A percentile compares a stretch with the other conserved stretches of the same genome.
Evolutionary conservation across 768 basidiomycete species (phyloP).

Genomic region (Tylopilus intermedius): DNA sequence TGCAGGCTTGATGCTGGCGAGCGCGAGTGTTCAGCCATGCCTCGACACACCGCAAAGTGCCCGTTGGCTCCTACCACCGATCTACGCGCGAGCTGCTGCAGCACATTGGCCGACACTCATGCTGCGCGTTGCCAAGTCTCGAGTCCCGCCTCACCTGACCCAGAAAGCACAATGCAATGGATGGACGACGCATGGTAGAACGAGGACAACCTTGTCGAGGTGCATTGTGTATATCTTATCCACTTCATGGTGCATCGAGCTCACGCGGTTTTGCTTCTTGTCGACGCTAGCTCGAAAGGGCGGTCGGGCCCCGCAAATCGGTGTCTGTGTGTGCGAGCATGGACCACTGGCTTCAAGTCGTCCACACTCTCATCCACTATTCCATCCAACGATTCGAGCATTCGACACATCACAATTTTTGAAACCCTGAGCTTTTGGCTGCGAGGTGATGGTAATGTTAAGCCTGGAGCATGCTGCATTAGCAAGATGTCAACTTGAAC

Average conservation of each 20-base stretch:
- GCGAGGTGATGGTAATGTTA: too few species aligned
- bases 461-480: too few species aligned
- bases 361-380: conserved; percentile 39
- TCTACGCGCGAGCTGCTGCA: conserved; percentile 58
- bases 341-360: conserved; percentile 50
- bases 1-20: conserved; percentile 95
- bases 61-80: conserved; percentile 76
- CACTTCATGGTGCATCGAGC: too few species aligned
- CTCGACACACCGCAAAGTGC: conserved; percentile 84
- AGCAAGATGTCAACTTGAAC: too few species aligned
- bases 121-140: conserved; percentile 20
- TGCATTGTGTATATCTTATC: conserved; percentile 18
- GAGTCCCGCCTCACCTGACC: too few species aligned
- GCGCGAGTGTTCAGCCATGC: conserved; percentile 89
- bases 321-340: conserved; percentile 27
- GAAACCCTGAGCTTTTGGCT: too few species aligned
- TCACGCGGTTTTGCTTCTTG: neutral
- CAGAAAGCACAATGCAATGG: neutral
- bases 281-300: conserved; percentile 53
- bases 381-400: neutral
- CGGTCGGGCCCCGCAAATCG: conserved; percentile 54
- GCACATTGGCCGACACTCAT: too few species aligned
- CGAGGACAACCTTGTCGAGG: conserved; percentile 53
- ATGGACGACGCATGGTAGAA: conserved; percentile 63
- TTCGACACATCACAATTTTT: too few species aligned